Evolutionary conservation across 768 basidiomycete species (phyloP).

Genomic region (Boletellus ananiceps): DNA sequence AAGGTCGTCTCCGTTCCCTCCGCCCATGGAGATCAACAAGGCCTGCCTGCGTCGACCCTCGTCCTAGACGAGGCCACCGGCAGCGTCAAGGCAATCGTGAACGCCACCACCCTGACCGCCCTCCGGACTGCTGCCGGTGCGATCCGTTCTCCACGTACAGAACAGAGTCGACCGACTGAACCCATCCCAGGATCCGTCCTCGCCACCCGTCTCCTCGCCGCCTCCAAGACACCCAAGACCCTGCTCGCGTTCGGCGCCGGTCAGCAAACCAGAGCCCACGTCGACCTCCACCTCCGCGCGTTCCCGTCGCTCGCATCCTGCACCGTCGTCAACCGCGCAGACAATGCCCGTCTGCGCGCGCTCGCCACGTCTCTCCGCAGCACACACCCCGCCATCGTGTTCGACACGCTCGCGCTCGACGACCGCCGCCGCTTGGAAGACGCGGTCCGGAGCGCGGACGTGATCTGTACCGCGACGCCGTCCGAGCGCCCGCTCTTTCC

Average conservation of each 20-base stretch:
- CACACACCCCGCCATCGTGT: slow-evolving; percentile 23
- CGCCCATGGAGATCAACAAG: slow-evolving; percentile 37
- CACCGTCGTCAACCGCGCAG: slow-evolving; percentile 60
- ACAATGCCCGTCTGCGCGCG: slow-evolving; percentile 42
- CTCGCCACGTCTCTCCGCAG: slow-evolving; percentile 33
- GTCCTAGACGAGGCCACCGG: slow-evolving; percentile 72
- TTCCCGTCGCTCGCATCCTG: slow-evolving; percentile 51
- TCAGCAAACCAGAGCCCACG: slow-evolving; percentile 62
- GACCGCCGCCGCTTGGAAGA: background rate
- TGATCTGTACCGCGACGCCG: slow-evolving; percentile 75
- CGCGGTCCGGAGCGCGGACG: slow-evolving; percentile 24
- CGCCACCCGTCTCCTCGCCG: slow-evolving; percentile 52
- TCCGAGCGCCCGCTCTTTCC: slow-evolving; percentile 68
- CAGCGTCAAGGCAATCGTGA: slow-evolving; percentile 67
- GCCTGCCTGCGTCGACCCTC: slow-evolving; percentile 73
- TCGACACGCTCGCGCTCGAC: slow-evolving; percentile 14
- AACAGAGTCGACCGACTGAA: background rate
- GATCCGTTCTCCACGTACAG: background rate
- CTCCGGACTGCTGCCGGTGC: slow-evolving; percentile 78
- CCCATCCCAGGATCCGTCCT: slow-evolving; percentile 56
- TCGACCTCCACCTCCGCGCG: slow-evolving; percentile 53
- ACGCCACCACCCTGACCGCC: slow-evolving; percentile 74
- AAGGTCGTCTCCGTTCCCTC: slow-evolving; percentile 81
- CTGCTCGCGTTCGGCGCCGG: slow-evolving; percentile 73
- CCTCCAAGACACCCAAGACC: slow-evolving; percentile 35